phyloP scores from a whole-genome alignment of 1,139 yeast genomes.

The Geotrichum citri-aurantii region DNA sequence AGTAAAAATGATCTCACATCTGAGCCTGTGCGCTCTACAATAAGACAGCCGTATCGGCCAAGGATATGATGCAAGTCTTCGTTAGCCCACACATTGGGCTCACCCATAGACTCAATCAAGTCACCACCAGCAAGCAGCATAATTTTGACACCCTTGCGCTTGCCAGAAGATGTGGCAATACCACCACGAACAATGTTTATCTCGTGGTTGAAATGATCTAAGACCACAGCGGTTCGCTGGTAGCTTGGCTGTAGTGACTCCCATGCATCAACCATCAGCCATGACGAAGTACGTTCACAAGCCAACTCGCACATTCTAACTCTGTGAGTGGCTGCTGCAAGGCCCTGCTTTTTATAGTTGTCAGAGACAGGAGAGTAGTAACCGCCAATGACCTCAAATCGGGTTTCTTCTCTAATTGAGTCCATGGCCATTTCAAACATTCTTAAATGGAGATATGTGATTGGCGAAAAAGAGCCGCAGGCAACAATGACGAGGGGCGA shows the following conservation, averaged over 20 bases:
- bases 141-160: conserved; percentile 79
- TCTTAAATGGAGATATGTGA: conserved; percentile 86
- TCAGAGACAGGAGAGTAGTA: conserved; percentile 97
- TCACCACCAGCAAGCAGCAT: conserved; percentile 98
- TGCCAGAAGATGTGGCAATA: conserved; percentile 65
- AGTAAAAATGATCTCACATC: conserved; percentile 89
- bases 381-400: conserved; percentile 95
- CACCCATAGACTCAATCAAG: conserved; percentile 98
- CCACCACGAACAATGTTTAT: conserved; percentile 89
- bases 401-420: conserved; percentile 84
- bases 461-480: conserved; percentile 95
- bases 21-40: conserved; percentile 93
- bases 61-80: conserved; percentile 89
- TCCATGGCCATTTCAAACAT: conserved; percentile 99
- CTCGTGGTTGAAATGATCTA: conserved; percentile 95
- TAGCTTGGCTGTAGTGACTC: conserved; percentile 88
- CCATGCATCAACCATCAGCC: conserved; percentile 99
- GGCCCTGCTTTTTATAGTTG: conserved; percentile 86
- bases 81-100: conserved; percentile 98
- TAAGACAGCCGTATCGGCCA: conserved; percentile 92
- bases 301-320: conserved; percentile 98
- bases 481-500: conserved; percentile 92
- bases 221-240: conserved; percentile 89
- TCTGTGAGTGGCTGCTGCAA: conserved; percentile 82
- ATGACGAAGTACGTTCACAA: conserved; percentile 90